Conservation (phyloP, 2,329 filamentous ascomycete genomes). For the Cercospora sp. region DNA sequence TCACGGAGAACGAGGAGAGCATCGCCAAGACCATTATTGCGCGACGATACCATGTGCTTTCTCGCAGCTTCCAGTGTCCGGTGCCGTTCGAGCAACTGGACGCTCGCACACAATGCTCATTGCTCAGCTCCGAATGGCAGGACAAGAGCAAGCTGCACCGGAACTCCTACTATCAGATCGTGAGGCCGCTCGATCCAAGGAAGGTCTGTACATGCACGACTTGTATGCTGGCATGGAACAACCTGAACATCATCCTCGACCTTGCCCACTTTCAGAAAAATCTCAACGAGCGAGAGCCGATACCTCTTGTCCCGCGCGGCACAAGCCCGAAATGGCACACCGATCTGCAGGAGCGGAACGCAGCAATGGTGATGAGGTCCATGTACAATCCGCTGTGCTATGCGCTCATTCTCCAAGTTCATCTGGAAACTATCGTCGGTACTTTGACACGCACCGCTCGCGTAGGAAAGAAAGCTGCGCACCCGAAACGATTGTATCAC, state of each 20-base stretch:
- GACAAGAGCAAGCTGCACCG: constrained; percentile 50
- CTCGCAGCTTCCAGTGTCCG: constrained; percentile 55
- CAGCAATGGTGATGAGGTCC: constrained; percentile 48
- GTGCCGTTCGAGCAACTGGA: constrained; percentile 44
- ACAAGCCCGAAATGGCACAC: constrained; percentile 53
- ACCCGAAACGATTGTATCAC: constrained; percentile 41
- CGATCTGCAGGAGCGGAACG: constrained; percentile 47
- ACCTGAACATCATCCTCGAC: constrained; percentile 56
- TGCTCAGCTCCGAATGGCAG: constrained; percentile 47
- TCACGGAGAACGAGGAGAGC: constrained; percentile 46
- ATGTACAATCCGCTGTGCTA: constrained; percentile 53
- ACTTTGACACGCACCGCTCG: constrained; percentile 46
- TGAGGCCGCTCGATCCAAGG: constrained; percentile 48
- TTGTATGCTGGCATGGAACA: constrained; percentile 59
- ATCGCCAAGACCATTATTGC: constrained; percentile 49
- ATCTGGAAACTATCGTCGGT: constrained; percentile 50
- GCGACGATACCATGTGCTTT: constrained; percentile 53
- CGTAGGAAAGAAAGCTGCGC: constrained; percentile 19
- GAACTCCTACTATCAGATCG: constrained; percentile 56
- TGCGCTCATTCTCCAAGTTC: constrained; percentile 51
- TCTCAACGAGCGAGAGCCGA: constrained; percentile 53
- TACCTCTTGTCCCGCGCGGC: constrained; percentile 55
- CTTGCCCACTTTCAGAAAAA: constrained; percentile 58
- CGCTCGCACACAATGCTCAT: constrained; percentile 34
- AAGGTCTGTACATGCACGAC: constrained; percentile 59